phyloP scores from a whole-genome alignment of 2,329 filamentous ascomycete species.

The Aspergillus intermedius region DNA sequence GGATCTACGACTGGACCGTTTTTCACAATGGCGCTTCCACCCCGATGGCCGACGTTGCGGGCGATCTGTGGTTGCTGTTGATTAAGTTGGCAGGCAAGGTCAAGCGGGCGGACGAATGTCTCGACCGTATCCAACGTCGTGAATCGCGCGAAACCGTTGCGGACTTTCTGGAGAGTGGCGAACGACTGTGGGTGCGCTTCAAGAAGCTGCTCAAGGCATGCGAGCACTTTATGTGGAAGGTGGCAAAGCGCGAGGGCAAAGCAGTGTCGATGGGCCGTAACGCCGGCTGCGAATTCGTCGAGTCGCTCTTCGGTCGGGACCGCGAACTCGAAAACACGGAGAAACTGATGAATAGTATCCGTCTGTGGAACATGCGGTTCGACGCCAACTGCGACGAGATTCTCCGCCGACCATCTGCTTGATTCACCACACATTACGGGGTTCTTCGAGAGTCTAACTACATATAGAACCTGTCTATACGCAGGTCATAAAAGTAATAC shows the following conservation, averaged over 20 bases:
- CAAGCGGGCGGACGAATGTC: slow-evolving; percentile 77
- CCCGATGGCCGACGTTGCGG: slow-evolving; percentile 83
- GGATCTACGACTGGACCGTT: slow-evolving; percentile 99
- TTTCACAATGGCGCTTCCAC: slow-evolving; percentile 76
- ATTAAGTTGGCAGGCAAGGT: slow-evolving; percentile 93
- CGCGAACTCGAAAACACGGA: slow-evolving; percentile 84
- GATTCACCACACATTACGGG: slow-evolving; percentile 17
- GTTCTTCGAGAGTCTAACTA: background rate
- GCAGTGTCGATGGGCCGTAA: slow-evolving; percentile 78
- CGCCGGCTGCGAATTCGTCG: slow-evolving; percentile 89
- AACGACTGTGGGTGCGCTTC: slow-evolving; percentile 78
- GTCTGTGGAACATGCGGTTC: slow-evolving; percentile 87
- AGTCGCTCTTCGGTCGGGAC: slow-evolving; percentile 89
- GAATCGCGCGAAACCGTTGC: slow-evolving; percentile 76
- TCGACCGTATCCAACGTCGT: slow-evolving; percentile 62
- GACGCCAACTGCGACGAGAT: slow-evolving; percentile 95
- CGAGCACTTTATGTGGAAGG: slow-evolving; percentile 91
- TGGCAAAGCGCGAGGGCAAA: slow-evolving; percentile 65
- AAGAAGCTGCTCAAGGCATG: slow-evolving; percentile 82
- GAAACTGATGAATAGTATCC: slow-evolving; percentile 82
- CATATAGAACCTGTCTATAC: slow-evolving; percentile 3
- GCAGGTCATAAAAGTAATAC: slow-evolving; percentile 10
- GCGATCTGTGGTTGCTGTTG: slow-evolving; percentile 88
- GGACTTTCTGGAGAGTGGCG: slow-evolving; percentile 84
- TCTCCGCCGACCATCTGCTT: slow-evolving; percentile 49